phyloP scores from a whole-genome alignment of 495 filamentous ascomycete species.

The Neurospora tetrasperma region DNA sequence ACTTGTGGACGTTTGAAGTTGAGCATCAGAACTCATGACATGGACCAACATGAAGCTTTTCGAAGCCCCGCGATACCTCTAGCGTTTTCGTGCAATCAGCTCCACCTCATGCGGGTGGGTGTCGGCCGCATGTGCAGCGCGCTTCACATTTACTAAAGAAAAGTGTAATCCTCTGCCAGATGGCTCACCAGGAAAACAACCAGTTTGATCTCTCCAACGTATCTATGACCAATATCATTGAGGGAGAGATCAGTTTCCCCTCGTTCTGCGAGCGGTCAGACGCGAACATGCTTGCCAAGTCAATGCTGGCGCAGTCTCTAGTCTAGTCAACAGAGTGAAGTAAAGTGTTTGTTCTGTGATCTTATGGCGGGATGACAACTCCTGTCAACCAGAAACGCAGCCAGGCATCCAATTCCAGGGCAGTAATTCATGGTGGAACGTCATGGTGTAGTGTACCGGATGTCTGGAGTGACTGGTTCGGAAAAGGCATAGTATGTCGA shows the following conservation, averaged over 20 bases:
- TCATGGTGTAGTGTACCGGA: background rate
- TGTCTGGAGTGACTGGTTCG: background rate
- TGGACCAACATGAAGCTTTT: background rate
- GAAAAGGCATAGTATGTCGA: background rate
- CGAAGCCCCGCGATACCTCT: background rate
- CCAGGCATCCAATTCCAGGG: background rate
- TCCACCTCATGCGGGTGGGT: background rate
- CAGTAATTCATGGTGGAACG: background rate
- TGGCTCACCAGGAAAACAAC: background rate
- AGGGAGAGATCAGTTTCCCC: background rate
- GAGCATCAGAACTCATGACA: background rate
- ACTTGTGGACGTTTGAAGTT: background rate
- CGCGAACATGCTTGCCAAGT: background rate
- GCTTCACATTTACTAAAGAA: background rate
- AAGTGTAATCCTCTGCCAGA: background rate
- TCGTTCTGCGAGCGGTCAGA: background rate
- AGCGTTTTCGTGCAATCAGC: background rate
- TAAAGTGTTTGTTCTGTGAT: background rate
- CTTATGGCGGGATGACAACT: background rate
- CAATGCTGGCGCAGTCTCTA: background rate
- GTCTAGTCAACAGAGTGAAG: background rate
- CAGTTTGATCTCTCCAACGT: background rate
- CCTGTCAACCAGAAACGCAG: background rate
- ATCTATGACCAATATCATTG: background rate
- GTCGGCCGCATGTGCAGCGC: background rate